These are phyloP conservation scores for Xylaria sp. DNA, from an alignment of 2,329 filamentous ascomycete genomes.

Conservation along the genomic window DNA sequence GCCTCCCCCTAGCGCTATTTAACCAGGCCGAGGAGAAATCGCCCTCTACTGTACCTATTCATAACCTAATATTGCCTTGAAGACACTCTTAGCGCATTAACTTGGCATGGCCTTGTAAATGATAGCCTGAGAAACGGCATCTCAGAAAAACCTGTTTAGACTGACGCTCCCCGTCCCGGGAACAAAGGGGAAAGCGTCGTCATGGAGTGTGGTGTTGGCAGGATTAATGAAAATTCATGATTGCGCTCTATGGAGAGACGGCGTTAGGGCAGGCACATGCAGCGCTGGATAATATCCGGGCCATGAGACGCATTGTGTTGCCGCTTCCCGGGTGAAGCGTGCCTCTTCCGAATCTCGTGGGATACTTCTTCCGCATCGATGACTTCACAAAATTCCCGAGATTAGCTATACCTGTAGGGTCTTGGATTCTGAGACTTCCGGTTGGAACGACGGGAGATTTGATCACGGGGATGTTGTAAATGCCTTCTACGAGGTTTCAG, in stretches of 20 bases:
- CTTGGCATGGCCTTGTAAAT: conserved; percentile 14
- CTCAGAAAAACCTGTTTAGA: conserved; percentile 16
- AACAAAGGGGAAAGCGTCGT: no score
- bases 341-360: conserved; percentile 8
- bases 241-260: not conserved
- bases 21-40: conserved; percentile 11
- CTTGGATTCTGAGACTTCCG: conserved; percentile 5
- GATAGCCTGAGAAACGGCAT: conserved; percentile 7
- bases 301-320: conserved; percentile 27
- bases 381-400: not conserved
- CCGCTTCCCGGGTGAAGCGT: conserved; percentile 26
- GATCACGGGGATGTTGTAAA: not conserved
- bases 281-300: conserved; percentile 31
- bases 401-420: not conserved
- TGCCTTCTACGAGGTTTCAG: conserved; percentile 1
- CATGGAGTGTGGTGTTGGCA: no score
- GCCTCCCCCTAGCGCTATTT: not conserved
- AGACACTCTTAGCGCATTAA: not conserved
- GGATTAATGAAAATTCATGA: not conserved
- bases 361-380: not conserved
- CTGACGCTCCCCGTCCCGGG: not conserved
- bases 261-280: conserved; percentile 4
- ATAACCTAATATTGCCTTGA: not conserved
- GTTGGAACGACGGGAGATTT: not conserved
- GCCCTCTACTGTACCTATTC: not conserved